phyloP scores from a whole-genome alignment of 192 early-diverging fungal genomes.

The Umbelopsis isabellina region DNA sequence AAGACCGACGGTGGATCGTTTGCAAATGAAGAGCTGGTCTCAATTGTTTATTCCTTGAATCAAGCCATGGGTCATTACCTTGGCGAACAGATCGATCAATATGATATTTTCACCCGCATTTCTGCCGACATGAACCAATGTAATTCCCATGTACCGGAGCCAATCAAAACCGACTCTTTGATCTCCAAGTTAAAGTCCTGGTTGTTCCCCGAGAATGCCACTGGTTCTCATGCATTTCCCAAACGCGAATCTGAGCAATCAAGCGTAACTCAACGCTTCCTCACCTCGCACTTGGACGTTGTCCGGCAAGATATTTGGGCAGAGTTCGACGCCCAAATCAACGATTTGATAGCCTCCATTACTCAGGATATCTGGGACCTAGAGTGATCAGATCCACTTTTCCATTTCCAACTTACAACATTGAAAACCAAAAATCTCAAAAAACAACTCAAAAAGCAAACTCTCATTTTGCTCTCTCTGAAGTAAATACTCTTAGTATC shows the following conservation, averaged over 20 bases:
- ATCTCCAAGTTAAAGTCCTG: not conserved
- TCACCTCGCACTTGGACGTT: constrained; percentile 13
- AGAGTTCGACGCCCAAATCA: constrained; percentile 4
- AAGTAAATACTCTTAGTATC: no score
- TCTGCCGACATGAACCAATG: not conserved
- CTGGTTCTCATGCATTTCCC: not conserved
- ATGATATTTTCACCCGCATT: not conserved
- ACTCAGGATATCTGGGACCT: constrained; percentile 4
- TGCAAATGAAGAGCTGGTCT: constrained; percentile 1
- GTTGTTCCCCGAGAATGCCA: not conserved
- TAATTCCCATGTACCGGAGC: not conserved
- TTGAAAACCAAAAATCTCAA: not conserved
- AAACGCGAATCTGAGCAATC: not conserved
- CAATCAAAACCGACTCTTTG: not conserved
- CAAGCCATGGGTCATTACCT: constrained; percentile 7
- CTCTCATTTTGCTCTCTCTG: no score
- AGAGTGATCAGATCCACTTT: not conserved
- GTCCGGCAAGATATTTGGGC: constrained; percentile 14
- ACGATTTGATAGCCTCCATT: constrained; percentile 11
- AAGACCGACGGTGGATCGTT: not conserved
- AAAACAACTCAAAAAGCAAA: not conserved
- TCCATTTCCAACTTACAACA: not conserved
- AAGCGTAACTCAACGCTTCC: not conserved
- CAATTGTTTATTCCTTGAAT: constrained; percentile 9
- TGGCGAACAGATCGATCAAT: constrained; percentile 7